Conservation (phyloP, 305 asterid species). For the Andrographis paniculata region DNA sequence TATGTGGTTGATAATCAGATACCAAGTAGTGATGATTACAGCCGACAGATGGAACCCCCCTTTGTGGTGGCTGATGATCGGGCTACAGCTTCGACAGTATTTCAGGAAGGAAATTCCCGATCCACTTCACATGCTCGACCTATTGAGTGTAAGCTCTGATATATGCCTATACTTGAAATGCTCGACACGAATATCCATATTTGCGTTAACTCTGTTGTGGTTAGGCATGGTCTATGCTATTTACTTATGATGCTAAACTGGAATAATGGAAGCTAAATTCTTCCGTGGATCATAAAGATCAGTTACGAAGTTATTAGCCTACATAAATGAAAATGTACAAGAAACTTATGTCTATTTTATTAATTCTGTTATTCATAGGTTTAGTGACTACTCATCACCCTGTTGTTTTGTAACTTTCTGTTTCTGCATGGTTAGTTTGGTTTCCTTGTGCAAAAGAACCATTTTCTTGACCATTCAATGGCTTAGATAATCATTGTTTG, state of each 20-base stretch:
- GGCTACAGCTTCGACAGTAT: conserved; percentile 31
- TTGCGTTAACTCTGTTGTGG: not conserved
- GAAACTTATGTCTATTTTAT: conserved; percentile 2
- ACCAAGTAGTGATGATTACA: conserved; percentile 32
- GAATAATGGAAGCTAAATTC: not conserved
- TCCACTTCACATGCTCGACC: conserved; percentile 36
- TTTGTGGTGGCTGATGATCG: conserved; percentile 31
- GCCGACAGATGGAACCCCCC: conserved; percentile 36
- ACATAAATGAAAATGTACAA: no score
- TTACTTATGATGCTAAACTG: not conserved
- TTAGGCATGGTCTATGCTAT: not conserved
- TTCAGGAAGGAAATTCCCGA: conserved; percentile 32
- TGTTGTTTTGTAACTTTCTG: no score
- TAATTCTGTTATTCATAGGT: conserved; percentile 10
- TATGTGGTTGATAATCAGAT: conserved; percentile 39
- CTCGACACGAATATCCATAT: not conserved
- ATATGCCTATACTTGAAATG: conserved; percentile 1
- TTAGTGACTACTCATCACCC: conserved; percentile 2
- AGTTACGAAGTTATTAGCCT: no score
- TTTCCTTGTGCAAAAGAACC: conserved; percentile 5
- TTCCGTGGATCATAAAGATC: not conserved
- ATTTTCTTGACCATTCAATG: not conserved
- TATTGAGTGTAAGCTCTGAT: conserved; percentile 57
- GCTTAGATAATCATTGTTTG: conserved; percentile 7
- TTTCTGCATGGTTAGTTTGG: conserved; percentile 1